Conservation (phyloP, 345 rosid genomes). For the Alliaria petiolata region DNA sequence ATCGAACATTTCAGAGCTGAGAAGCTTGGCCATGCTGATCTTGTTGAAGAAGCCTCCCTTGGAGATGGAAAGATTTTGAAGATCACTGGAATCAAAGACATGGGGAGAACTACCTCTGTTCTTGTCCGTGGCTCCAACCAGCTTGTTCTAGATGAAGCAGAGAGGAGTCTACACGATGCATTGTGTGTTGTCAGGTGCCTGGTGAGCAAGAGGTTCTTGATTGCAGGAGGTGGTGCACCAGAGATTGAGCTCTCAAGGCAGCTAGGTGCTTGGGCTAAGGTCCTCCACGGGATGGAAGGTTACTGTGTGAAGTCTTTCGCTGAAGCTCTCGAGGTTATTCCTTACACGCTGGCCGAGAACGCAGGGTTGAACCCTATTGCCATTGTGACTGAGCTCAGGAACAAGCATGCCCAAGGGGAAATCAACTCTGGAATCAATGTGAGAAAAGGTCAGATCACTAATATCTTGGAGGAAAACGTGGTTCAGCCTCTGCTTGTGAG, state of each 20-base stretch:
- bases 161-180: slow-evolving; percentile 95
- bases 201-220: slow-evolving; percentile 86
- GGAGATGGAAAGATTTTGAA: slow-evolving; percentile 97
- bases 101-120: slow-evolving; percentile 92
- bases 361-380: slow-evolving; percentile 94
- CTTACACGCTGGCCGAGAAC: slow-evolving; percentile 93
- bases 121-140: slow-evolving; percentile 93
- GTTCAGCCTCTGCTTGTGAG: slow-evolving; percentile 98
- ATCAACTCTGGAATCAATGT: slow-evolving; percentile 94
- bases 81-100: slow-evolving; percentile 81
- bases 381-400: slow-evolving; percentile 97
- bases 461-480: slow-evolving; percentile 97
- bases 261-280: slow-evolving; percentile 98
- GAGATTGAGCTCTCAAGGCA: slow-evolving; percentile 97
- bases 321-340: slow-evolving; percentile 95
- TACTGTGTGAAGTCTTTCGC: slow-evolving; percentile 85
- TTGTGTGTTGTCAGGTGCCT: slow-evolving; percentile 91
- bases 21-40: slow-evolving; percentile 86
- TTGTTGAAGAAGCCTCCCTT: slow-evolving; percentile 85
- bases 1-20: slow-evolving; percentile 89
- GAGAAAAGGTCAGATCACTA: slow-evolving; percentile 97
- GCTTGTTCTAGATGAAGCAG: slow-evolving; percentile 92
- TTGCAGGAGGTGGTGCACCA: slow-evolving; percentile 99
- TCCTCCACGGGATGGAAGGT: slow-evolving; percentile 96
- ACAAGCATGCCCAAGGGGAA: slow-evolving; percentile 97